phyloP scores from a whole-genome alignment of 73 alveolate species.

The Tetrahymena elliotti region DNA sequence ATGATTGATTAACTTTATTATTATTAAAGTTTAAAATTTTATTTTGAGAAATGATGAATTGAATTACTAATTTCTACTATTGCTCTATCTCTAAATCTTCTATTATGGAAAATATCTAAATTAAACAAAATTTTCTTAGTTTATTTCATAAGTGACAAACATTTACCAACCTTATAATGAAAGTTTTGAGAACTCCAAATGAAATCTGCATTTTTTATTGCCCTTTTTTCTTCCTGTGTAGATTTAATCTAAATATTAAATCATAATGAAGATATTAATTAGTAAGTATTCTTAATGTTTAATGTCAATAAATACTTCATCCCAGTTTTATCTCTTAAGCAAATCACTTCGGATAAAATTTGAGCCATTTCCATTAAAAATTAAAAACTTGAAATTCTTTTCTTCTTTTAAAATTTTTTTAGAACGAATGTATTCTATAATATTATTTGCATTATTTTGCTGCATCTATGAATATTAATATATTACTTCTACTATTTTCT shows the following conservation, averaged over 20 bases:
- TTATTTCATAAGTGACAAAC: slow-evolving; percentile 16
- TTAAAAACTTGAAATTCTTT: background rate
- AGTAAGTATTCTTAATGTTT: too few species aligned
- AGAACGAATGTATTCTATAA: background rate
- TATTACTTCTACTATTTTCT: background rate
- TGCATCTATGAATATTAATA: background rate
- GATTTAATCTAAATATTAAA: background rate
- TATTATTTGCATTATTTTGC: background rate
- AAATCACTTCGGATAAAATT: background rate
- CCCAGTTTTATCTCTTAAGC: background rate
- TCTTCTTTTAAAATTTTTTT: background rate
- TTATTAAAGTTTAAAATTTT: background rate
- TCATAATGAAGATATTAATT: too few species aligned
- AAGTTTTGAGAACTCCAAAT: slow-evolving; percentile 50
- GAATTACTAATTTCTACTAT: background rate
- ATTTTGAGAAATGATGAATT: background rate
- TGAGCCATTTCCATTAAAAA: background rate
- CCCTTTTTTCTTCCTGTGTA: slow-evolving; percentile 12
- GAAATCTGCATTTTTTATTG: slow-evolving; percentile 20
- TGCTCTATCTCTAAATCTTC: background rate
- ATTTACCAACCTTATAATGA: slow-evolving; percentile 40
- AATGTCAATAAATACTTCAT: background rate
- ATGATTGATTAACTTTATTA: background rate
- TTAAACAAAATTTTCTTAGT: background rate
- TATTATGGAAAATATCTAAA: background rate